Conservation (phyloP, 352 stramenopile genomes). For the Globisporangium camurandrum region DNA sequence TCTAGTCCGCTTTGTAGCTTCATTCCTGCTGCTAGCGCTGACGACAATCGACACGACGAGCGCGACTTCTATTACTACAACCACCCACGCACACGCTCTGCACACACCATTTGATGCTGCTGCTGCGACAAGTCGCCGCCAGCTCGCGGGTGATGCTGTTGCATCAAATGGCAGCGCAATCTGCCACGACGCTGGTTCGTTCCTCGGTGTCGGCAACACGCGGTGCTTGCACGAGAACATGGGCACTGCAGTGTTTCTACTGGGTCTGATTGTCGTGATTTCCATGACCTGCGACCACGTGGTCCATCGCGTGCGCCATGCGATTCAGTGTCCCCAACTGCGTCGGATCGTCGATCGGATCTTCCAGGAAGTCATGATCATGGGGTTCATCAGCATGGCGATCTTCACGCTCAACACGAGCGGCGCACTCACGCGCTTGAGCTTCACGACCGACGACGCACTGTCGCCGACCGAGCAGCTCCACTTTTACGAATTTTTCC, state of each 20-base stretch:
- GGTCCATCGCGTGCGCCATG: slow-evolving; percentile 36
- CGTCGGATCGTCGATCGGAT: slow-evolving; percentile 78
- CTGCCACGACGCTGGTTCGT: slow-evolving; percentile 50
- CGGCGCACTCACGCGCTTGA: slow-evolving; percentile 41
- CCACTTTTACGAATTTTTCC: slow-evolving; percentile 87
- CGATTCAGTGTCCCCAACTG: slow-evolving; percentile 73
- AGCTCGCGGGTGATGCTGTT: neutral
- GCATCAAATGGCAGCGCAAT: neutral
- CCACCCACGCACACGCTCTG: too few relatives aligned
- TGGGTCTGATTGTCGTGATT: slow-evolving; percentile 68
- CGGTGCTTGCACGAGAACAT: slow-evolving; percentile 72
- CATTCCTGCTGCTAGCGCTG: too few relatives aligned
- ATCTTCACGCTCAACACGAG: slow-evolving; percentile 86
- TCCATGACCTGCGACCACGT: slow-evolving; percentile 57
- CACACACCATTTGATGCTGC: neutral
- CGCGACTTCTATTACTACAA: too few relatives aligned
- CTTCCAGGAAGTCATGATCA: slow-evolving; percentile 86
- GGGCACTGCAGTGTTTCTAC: slow-evolving; percentile 60
- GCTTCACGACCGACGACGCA: slow-evolving; percentile 33
- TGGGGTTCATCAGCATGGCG: slow-evolving; percentile 85
- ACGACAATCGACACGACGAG: neutral
- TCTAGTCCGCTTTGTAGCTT: too few relatives aligned
- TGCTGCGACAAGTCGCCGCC: neutral
- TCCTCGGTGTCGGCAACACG: slow-evolving; percentile 77
- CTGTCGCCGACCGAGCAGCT: slow-evolving; percentile 58